Evolutionary conservation across 257 asterid genomes (phyloP).

Genomic region (Osmanthus fragrans): DNA sequence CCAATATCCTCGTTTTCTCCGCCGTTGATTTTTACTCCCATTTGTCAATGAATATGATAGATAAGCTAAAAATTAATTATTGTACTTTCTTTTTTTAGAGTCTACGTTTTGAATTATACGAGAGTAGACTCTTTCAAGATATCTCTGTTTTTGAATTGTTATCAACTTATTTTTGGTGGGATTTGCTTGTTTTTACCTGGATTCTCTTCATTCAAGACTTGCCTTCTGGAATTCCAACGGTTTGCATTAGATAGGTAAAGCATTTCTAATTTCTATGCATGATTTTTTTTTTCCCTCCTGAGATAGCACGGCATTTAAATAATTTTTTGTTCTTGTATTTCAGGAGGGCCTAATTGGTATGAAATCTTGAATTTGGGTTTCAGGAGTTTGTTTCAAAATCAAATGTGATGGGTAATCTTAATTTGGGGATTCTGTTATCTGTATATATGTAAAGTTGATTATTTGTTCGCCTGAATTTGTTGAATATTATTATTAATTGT

Average conservation of each 20-base stretch:
- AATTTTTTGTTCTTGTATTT: background rate
- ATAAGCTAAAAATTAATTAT: background rate
- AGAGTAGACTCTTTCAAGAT: slow-evolving; percentile 33
- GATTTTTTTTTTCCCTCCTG: background rate
- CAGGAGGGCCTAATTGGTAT: slow-evolving; percentile 6
- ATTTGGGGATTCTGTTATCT: slow-evolving; percentile 20
- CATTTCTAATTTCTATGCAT: slow-evolving; percentile 1
- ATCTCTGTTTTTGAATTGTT: background rate
- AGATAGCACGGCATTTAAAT: background rate
- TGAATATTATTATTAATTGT: slow-evolving; percentile 1
- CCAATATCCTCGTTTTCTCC: slow-evolving; percentile 19
- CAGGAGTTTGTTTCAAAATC: background rate
- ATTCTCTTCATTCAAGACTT: slow-evolving; percentile 14
- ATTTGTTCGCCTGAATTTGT: background rate
- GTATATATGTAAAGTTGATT: background rate
- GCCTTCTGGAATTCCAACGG: background rate
- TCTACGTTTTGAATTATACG: slow-evolving; percentile 3
- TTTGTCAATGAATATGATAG: slow-evolving; percentile 1
- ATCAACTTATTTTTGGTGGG: background rate
- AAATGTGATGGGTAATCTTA: slow-evolving; percentile 10
- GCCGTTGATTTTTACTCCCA: slow-evolving; percentile 20
- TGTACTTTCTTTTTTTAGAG: background rate
- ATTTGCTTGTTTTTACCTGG: slow-evolving; percentile 12
- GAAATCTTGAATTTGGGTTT: slow-evolving; percentile 11
- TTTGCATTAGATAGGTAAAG: slow-evolving; percentile 16